phyloP scores from a whole-genome alignment of 805 yeast species.

The Lachancea sp. region DNA sequence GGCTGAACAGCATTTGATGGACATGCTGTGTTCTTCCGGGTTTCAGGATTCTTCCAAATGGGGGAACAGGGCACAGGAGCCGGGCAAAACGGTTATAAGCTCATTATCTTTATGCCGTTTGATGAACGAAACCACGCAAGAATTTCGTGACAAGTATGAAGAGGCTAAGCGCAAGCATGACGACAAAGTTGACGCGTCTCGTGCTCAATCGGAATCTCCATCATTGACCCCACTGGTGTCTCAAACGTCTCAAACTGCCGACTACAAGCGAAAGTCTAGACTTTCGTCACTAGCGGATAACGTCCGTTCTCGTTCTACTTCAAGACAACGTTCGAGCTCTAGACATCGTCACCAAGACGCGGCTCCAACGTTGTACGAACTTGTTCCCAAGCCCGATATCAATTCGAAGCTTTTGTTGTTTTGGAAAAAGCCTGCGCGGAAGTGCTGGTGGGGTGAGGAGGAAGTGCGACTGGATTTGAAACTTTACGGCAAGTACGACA shows the following conservation, averaged over 20 bases:
- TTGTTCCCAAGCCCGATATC: conserved; percentile 32
- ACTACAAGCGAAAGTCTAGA: conserved; percentile 47
- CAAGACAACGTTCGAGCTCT: conserved; percentile 40
- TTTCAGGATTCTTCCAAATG: conserved; percentile 59
- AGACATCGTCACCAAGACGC: conserved; percentile 33
- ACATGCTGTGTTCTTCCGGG: conserved; percentile 91
- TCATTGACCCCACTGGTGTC: conserved; percentile 8
- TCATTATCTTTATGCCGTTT: conserved; percentile 45
- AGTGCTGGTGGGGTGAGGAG: conserved; percentile 94
- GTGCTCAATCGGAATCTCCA: conserved; percentile 4
- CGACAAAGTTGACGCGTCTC: conserved; percentile 10
- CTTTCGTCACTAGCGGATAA: conserved; percentile 56
- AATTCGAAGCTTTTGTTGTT: conserved; percentile 70
- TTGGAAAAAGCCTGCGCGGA: conserved; percentile 97
- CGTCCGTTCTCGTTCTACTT: conserved; percentile 52
- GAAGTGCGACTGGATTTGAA: conserved; percentile 40
- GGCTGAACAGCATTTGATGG: conserved; percentile 91
- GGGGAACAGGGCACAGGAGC: conserved; percentile 89
- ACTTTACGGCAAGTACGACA: conserved; percentile 24
- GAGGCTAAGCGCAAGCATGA: conserved; percentile 23
- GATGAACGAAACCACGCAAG: conserved; percentile 37
- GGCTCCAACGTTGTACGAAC: conserved; percentile 32
- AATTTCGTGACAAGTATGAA: conserved; percentile 24
- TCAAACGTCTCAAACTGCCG: conserved; percentile 11
- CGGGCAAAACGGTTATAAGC: conserved; percentile 77